Base-by-base conservation (phyloP, 179 eudicot genomes). In the Actinidia polygama region DNA sequence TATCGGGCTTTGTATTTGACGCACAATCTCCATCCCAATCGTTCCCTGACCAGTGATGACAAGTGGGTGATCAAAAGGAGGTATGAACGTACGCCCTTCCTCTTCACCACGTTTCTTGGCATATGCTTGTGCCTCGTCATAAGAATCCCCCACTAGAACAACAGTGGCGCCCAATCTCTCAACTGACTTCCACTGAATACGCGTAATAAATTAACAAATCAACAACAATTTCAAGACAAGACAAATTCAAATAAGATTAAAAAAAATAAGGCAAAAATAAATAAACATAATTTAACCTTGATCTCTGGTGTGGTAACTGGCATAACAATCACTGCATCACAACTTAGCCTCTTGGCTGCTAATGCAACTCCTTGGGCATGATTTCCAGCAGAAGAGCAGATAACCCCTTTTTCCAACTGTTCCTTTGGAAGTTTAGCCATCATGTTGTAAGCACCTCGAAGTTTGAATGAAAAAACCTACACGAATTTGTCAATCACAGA, bases 301-400 rank as follows among this genome's bases (percentile, higher is more conserved):
- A 97, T 97, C 86, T 95, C 98, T 6, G 98, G 99, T 12, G 99
- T 97, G 64, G 99, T 95, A 80, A 93, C 90, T 47, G 99, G 99
- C 99, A 97, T 97, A 44, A 71, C 99, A 85, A 96, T 95, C 82
- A 96, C 96, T 47, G 99, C 99, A 89, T 85, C 74, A 78, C 98
- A 96, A 21, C 91, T 94, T 51, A 96, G 90, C 85, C 67, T 91
- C 86, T 90, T 88, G 47, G 99, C 98, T 19, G 99, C 80, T 79
- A 96, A 87, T 62, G 99, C 99, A 86, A 96, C 99, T 51, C 99
- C 99, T 85, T 96, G 99, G 14, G 99, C 99, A 88, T 96, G 99
- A 83, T 96, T 96, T 79, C 99, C 99, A 44, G 99, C 99, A 18
- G 99, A 96, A 57, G 99, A 95, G 90, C 99, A 96, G 53, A 96